A percentile compares a stretch with the other conserved stretches of the same genome.
Conservation (phyloP, 129 eudicot species). For the Chrysanthemum makinoi region DNA sequence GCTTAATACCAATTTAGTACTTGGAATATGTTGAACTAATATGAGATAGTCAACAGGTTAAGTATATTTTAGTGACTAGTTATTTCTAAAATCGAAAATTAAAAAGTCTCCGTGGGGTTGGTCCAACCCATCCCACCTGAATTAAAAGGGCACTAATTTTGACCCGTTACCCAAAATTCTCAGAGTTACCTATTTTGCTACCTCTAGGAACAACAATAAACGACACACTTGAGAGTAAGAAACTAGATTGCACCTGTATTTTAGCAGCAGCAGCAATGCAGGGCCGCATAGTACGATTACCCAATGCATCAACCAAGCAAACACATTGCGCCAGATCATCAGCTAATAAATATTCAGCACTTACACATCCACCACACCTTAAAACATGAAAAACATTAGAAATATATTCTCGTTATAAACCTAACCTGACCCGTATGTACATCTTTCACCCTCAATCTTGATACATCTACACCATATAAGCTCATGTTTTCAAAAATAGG, state of each 20-base stretch:
- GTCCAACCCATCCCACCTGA: too few species aligned
- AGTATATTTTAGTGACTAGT: not conserved
- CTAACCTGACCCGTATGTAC: conserved; percentile 87
- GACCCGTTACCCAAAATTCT: not conserved
- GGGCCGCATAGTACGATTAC: conserved; percentile 96
- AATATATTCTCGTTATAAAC: not conserved
- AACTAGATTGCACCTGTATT: conserved; percentile 63
- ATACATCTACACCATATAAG: conserved; percentile 56
- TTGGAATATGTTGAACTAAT: not conserved
- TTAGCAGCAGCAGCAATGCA: conserved; percentile 83
- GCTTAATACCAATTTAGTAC: not conserved
- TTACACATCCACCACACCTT: not conserved
- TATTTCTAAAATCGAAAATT: too few species aligned
- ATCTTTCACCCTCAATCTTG: conserved; percentile 64
- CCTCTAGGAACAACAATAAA: not conserved
- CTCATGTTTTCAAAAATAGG: conserved; percentile 69
- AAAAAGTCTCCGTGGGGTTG: too few species aligned
- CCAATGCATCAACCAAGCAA: conserved; percentile 89
- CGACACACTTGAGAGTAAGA: conserved; percentile 10
- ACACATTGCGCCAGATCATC: conserved; percentile 61
- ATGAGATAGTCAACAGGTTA: not conserved
- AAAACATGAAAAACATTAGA: conserved; percentile 1
- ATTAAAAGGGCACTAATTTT: not conserved
- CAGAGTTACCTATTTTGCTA: not conserved
- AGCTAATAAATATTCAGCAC: conserved; percentile 19